Base-by-base conservation (phyloP, 2,329 filamentous ascomycete species). In the Sporothrix variecibatus region DNA sequence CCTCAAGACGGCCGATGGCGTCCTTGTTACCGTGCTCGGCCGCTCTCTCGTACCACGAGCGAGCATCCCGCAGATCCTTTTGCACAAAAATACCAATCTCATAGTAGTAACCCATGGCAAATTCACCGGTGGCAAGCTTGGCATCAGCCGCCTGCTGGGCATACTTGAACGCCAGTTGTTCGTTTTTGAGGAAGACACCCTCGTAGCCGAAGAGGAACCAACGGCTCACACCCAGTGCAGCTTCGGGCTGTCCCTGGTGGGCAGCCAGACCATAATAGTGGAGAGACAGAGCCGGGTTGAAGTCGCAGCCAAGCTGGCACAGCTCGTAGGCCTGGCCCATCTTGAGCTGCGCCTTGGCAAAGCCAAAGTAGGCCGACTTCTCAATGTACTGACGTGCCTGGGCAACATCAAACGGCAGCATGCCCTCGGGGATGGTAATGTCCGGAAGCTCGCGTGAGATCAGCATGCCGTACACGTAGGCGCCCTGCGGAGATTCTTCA, bases 141-240 rank as follows among this genome's bases (percentile, higher is more conserved):
- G 91, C 89, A 70, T 90, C 86, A 9, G 96, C 95, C 12, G 96
- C 96, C 77, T 95, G 90, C 78, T 95, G 90, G 1, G 96, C 96
- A 80, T 97, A 98, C 71, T 90, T 92, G 83, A 93, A 99, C 7
- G 96, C 95, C 68, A 98, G 85, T 80, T 95, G 93, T 82, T 99
- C 96, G 79, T 98, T 98, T 87, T 98, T 98, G 75, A 93, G 89
- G 80, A 99, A 98, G 7, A 97, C 87, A 28, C 92, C 92, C 78
- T 98, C 95, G 77, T 96, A 95, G 2, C 96, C 96, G 79, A 97
- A 98, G 38, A 99, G 87, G 81, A 98, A 99, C 96, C 96, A 99
- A 82, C 97, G 96, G 83, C 95, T 98, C 75, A 99, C 94, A 38
- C 95, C 94, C 83, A 99, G 93, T 75, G 97, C 94, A 0, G 95